These are phyloP conservation scores for Apiospora sp. DNA, from an alignment of 2,329 filamentous ascomycete species.

Conservation along the genomic window DNA sequence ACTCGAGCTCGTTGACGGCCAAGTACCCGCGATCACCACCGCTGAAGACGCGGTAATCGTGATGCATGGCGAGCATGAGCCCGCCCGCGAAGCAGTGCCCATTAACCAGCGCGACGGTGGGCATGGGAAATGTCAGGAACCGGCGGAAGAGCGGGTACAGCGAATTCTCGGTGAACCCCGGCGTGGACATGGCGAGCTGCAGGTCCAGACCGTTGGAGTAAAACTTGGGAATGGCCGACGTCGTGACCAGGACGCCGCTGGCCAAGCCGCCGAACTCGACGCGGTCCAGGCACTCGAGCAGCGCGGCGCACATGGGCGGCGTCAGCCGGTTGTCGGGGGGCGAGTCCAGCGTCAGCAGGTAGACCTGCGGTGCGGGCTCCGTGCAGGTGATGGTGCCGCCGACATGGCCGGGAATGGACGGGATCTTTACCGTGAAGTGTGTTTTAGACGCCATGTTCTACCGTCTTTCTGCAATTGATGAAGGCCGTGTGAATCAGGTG, in stretches of 20 bases:
- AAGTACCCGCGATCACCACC: conserved; percentile 72
- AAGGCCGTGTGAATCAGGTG: not conserved
- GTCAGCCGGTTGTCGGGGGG: conserved; percentile 81
- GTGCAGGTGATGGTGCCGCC: conserved; percentile 70
- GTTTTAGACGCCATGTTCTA: conserved; percentile 35
- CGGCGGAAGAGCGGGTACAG: conserved; percentile 72
- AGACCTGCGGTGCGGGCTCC: conserved; percentile 66
- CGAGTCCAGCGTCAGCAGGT: conserved; percentile 75
- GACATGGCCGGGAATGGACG: conserved; percentile 50
- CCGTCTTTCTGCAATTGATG: not conserved
- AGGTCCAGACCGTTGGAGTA: conserved; percentile 87
- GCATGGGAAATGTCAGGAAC: conserved; percentile 79
- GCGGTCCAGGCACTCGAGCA: conserved; percentile 77
- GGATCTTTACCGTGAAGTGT: conserved; percentile 68
- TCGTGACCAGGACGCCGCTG: conserved; percentile 76
- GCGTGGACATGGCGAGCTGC: conserved; percentile 65
- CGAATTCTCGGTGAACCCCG: conserved; percentile 66
- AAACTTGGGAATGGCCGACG: conserved; percentile 78
- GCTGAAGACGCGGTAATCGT: conserved; percentile 82
- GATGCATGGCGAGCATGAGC: conserved; percentile 82
- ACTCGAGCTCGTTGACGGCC: conserved; percentile 83
- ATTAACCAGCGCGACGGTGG: conserved; percentile 80
- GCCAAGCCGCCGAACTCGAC: conserved; percentile 62
- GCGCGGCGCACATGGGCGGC: conserved; percentile 70
- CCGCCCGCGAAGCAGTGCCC: conserved; percentile 84